Evolutionary conservation across 2,329 filamentous ascomycete genomes (phyloP).

Genomic region (Scolecobasidium constrictum): DNA sequence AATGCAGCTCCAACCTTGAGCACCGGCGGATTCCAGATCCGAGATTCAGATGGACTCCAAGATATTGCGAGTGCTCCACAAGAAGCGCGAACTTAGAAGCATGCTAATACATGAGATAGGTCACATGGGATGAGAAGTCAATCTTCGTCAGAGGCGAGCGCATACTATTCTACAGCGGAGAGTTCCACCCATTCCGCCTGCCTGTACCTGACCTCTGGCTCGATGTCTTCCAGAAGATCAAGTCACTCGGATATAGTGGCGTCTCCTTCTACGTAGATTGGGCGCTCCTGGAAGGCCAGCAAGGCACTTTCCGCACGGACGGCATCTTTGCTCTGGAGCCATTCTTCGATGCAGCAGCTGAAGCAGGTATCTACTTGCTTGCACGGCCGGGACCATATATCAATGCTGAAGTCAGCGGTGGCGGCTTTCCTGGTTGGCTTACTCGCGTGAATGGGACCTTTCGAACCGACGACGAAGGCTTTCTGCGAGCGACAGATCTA

Average conservation of each 20-base stretch:
- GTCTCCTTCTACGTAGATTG: slow-evolving; percentile 14
- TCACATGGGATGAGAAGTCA: slow-evolving; percentile 11
- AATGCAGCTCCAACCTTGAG: too few relatives aligned
- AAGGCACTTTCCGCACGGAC: slow-evolving; percentile 8
- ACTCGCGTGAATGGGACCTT: not conserved
- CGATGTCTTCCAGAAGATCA: slow-evolving; percentile 14
- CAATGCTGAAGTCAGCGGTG: slow-evolving; percentile 11
- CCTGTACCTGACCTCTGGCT: slow-evolving; percentile 12
- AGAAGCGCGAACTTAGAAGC: too few relatives aligned
- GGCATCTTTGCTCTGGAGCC: slow-evolving; percentile 12
- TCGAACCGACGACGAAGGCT: slow-evolving; percentile 1
- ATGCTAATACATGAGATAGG: too few relatives aligned
- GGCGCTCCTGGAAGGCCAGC: slow-evolving; percentile 9
- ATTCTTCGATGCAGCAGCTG: slow-evolving; percentile 18
- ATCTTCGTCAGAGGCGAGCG: slow-evolving; percentile 11
- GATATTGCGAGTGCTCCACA: too few relatives aligned
- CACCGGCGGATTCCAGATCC: too few relatives aligned
- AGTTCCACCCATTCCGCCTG: slow-evolving; percentile 11
- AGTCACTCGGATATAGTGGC: slow-evolving; percentile 12
- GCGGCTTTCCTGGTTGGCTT: slow-evolving; percentile 10
- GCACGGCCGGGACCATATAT: slow-evolving; percentile 19
- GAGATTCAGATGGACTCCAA: too few relatives aligned
- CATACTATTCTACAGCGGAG: slow-evolving; percentile 9
- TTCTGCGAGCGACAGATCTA: slow-evolving; percentile 1
- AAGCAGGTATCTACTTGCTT: slow-evolving; percentile 19